Evolutionary conservation across 2,329 filamentous ascomycete species (phyloP), one percentile per base, ranked within the genome.

Genomic region (Pseudocercospora crystallina): DNA sequence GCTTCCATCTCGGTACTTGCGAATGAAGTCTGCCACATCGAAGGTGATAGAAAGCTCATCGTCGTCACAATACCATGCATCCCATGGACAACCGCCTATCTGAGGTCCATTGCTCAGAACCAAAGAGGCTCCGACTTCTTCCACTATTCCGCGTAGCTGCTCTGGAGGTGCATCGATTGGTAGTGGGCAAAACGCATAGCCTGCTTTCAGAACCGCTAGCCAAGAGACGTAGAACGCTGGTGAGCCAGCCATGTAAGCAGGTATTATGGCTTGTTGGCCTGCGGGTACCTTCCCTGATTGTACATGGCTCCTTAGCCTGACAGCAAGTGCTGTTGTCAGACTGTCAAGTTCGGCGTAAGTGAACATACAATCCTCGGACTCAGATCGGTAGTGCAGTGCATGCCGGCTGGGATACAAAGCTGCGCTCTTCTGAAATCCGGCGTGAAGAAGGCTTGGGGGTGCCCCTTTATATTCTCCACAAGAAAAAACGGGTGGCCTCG

Each of bases 61-160:
- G 29, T 54, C 51, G 39, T 54, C 51, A 35, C 52, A 54, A 40
- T 54, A 51, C 52, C 47, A 54, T 13, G 52, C 52, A 45, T 54
- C 47, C 52, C 52, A 54, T 8, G 52, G 52, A 11, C 48, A 35
- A 5, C 47, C 47, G 14, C 47, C 52, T 11, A 54, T 30, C 20
- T 48, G 48, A 34, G 47, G 32, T 7, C 53, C 53, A 26, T 49
- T 49, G 33, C 49, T 53, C 8, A 55, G 39, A 5, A 55, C 41
- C 7, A 52, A 11, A 2, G 48, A 49, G 12, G 48, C 48, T 20
- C 47, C 53, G 13, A 56, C 30, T 34, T 56, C 53, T 41, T 56
- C 53, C 12, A 56, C 47, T 10, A 56, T 56, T 13, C 39, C 43
- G 11, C 39, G 37, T 15, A 47, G 53, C 35, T 51, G 46, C 36